Percentiles rank a stretch among this genome's conserved stretches.
Evolutionary conservation across 371 early-diverging fungal genomes (phyloP).

Genomic region (Mucor racemosus): DNA sequence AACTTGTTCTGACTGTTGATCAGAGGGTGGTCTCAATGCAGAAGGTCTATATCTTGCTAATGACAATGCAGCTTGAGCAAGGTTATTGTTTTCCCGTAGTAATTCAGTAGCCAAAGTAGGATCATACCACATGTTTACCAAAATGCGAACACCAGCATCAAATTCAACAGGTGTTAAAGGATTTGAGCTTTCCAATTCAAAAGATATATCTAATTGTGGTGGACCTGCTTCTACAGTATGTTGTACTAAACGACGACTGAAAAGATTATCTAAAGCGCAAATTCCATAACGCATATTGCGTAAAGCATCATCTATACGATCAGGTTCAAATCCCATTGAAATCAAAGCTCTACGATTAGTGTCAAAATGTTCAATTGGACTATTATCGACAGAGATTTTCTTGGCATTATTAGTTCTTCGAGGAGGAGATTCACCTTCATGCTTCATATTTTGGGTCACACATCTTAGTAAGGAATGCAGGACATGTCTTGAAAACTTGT

Average conservation of each 20-base stretch:
- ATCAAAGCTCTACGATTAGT: constrained; percentile 54
- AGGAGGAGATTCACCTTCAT: constrained; percentile 48
- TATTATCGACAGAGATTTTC: not conserved
- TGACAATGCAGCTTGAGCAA: constrained; percentile 78
- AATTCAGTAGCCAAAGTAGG: constrained; percentile 71
- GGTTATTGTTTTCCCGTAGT: constrained; percentile 68
- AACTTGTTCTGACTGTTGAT: not conserved
- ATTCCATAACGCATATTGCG: constrained; percentile 74
- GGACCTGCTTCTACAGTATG: constrained; percentile 9
- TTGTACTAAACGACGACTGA: constrained; percentile 62
- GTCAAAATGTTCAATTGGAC: not conserved
- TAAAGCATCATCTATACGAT: constrained; percentile 79
- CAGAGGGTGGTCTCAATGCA: constrained; percentile 7
- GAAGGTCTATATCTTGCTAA: constrained; percentile 66
- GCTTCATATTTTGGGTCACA: constrained; percentile 67
- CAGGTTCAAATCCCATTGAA: constrained; percentile 84
- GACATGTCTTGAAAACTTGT: constrained; percentile 52
- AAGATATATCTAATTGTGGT: not conserved
- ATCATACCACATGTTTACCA: constrained; percentile 86
- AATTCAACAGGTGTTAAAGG: constrained; percentile 37
- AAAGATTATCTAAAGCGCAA: constrained; percentile 88
- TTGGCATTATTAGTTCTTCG: not conserved
- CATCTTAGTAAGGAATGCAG: constrained; percentile 60
- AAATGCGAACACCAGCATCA: constrained; percentile 62
- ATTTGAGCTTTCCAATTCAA: not conserved